These are phyloP conservation scores for Pseudogymnoascus sp. DNA, from an alignment of 2,329 filamentous ascomycete species.

Conservation along the genomic window DNA sequence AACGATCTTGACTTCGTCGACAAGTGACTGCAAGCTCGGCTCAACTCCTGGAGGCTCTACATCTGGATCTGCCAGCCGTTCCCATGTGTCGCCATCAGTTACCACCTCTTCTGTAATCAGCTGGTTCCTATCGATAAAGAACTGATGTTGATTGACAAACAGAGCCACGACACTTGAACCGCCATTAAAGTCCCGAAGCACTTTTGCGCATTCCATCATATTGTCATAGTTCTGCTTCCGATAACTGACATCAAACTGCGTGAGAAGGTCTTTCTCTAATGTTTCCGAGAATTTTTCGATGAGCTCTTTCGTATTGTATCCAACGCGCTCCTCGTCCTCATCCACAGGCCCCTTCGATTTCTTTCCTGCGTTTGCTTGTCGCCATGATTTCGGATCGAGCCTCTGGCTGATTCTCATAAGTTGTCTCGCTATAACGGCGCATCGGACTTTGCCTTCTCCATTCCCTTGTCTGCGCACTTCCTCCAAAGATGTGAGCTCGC, in stretches of 20 bases:
- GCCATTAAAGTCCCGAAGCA: slow-evolving; percentile 91
- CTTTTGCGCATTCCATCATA: slow-evolving; percentile 94
- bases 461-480: slow-evolving; percentile 79
- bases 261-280: slow-evolving; percentile 86
- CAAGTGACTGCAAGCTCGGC: slow-evolving; percentile 79
- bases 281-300: slow-evolving; percentile 97
- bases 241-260: slow-evolving; percentile 97
- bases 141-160: slow-evolving; percentile 98
- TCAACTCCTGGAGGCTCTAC: slow-evolving; percentile 86
- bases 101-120: slow-evolving; percentile 66
- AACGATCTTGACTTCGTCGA: slow-evolving; percentile 91
- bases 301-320: slow-evolving; percentile 68
- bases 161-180: slow-evolving; percentile 90
- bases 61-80: slow-evolving; percentile 88
- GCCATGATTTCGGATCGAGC: slow-evolving; percentile 72
- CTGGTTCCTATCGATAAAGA: slow-evolving; percentile 95
- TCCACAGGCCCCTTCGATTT: slow-evolving; percentile 38
- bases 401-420: slow-evolving; percentile 89
- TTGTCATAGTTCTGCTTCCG: slow-evolving; percentile 91
- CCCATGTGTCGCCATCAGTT: slow-evolving; percentile 62
- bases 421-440: slow-evolving; percentile 88
- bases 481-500: slow-evolving; percentile 78
- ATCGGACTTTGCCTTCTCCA: slow-evolving; percentile 87
- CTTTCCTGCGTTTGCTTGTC: slow-evolving; percentile 49
- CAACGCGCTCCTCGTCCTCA: slow-evolving; percentile 20